These are phyloP conservation scores for Malus sylvestris DNA, from an alignment of 306 rosid species.

Conservation along the genomic window DNA sequence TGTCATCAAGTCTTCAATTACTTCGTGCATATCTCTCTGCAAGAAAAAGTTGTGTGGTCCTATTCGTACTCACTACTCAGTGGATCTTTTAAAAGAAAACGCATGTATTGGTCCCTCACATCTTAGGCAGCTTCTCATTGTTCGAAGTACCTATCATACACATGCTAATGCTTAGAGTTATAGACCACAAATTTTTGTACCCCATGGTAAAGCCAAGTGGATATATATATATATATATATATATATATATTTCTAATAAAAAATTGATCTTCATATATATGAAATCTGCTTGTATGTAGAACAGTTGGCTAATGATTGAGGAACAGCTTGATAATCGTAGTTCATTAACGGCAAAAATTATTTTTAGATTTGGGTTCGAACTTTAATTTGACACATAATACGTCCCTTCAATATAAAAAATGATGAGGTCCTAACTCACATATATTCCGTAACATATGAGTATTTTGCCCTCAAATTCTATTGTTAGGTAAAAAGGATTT, in stretches of 20 bases:
- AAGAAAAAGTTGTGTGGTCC: conserved; percentile 70
- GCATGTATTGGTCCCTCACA: conserved; percentile 57
- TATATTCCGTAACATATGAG: not conserved
- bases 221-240: not conserved
- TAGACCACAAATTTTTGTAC: conserved; percentile 57
- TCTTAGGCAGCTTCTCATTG: conserved; percentile 34
- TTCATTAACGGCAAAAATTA: not conserved
- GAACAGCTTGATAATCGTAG: not conserved
- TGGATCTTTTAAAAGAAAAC: conserved; percentile 25
- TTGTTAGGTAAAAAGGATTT: no score
- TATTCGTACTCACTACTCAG: conserved; percentile 16
- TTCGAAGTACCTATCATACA: conserved; percentile 37
- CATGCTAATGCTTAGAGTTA: conserved; percentile 37
- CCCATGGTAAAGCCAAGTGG: conserved; percentile 28
- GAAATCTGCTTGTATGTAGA: not conserved
- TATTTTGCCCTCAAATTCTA: not conserved
- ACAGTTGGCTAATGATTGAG: not conserved
- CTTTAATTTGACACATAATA: no score
- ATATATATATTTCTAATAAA: conserved; percentile 11
- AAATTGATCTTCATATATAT: not conserved
- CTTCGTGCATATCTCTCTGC: conserved; percentile 72
- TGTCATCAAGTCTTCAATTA: conserved; percentile 17
- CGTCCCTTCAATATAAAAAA: no score
- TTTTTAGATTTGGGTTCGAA: not conserved
- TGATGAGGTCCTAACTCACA: not conserved